These are phyloP conservation scores for Solanum chacoense DNA, from an alignment of 305 asterid genomes.

Conservation along the genomic window DNA sequence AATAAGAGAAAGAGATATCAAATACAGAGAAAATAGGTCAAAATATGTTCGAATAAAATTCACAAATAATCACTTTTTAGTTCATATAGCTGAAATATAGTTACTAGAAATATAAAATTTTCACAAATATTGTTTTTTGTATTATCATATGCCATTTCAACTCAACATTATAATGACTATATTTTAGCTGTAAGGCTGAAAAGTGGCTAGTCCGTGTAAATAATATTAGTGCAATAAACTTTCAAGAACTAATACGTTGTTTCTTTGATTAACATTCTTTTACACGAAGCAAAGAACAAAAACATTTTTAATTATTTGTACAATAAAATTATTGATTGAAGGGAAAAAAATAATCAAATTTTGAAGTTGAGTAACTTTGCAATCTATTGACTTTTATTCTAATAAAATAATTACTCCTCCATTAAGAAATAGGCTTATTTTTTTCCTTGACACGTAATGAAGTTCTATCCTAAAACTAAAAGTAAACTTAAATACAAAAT, in stretches of 20 bases:
- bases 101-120: not conserved
- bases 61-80: not conserved
- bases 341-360: not conserved
- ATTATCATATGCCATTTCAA: not conserved
- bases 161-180: not conserved
- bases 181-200: not conserved
- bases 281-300: not conserved
- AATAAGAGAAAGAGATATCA: not conserved
- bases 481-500: not conserved
- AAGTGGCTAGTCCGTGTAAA: not conserved
- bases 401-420: not conserved
- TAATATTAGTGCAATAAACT: not conserved
- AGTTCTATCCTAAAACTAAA: not conserved
- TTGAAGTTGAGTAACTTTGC: not conserved
- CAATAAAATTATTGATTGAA: not conserved
- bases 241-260: not conserved
- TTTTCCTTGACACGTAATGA: not conserved
- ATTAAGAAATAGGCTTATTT: not conserved
- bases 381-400: not conserved
- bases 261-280: not conserved
- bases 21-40: not conserved
- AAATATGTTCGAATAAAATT: not conserved
- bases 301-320: not conserved
- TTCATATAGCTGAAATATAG: not conserved
- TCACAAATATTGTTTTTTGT: not conserved